phyloP scores from a whole-genome alignment of 495 filamentous ascomycete species.

The Neurospora intermedia region DNA sequence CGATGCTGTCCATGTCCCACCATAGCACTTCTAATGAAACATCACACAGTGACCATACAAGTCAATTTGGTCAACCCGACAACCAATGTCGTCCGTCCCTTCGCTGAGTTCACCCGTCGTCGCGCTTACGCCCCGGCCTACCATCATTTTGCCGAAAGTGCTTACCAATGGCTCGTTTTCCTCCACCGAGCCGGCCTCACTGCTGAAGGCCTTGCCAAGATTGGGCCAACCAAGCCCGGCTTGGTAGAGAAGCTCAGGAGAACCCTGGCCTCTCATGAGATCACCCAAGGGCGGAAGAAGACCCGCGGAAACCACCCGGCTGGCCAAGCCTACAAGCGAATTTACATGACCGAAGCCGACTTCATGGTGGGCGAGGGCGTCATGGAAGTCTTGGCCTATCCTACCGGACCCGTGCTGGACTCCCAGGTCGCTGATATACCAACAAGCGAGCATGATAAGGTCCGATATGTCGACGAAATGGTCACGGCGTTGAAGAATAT shows the following conservation, averaged over 20 bases:
- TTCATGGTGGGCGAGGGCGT: neutral
- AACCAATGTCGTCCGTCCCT: neutral
- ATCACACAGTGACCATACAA: neutral
- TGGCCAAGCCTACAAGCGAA: neutral
- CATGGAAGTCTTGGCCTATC: neutral
- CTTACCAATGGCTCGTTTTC: neutral
- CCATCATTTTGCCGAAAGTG: neutral
- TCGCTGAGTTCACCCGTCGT: neutral
- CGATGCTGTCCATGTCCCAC: neutral
- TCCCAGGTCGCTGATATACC: neutral
- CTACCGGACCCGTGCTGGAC: rapidly evolving
- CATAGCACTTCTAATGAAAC: neutral
- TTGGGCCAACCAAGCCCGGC: neutral
- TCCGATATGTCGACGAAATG: neutral
- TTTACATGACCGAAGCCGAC: neutral
- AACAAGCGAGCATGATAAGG: rapidly evolving
- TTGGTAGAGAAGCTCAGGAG: neutral
- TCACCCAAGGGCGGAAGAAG: neutral
- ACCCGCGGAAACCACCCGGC: neutral
- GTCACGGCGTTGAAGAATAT: neutral
- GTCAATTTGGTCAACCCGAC: neutral
- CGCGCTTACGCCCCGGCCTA: neutral
- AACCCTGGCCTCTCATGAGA: neutral
- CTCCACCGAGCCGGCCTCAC: neutral
- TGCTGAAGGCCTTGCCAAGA: neutral